phyloP scores from a whole-genome alignment of 345 rosid genomes.

The Salix purpurea region DNA sequence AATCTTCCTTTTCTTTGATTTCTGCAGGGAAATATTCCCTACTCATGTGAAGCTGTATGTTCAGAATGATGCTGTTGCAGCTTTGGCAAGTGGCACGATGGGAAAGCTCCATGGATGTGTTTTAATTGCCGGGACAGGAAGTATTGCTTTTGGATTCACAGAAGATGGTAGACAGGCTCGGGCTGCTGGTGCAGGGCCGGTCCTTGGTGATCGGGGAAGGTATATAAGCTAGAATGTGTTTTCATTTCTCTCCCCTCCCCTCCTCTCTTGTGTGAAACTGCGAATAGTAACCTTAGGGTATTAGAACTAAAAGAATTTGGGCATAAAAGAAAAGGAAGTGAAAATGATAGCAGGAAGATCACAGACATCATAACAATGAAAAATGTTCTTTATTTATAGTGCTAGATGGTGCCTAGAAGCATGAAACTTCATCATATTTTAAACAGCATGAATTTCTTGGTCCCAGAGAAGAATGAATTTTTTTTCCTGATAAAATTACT shows the following conservation, averaged over 20 bases:
- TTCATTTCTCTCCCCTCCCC: not conserved
- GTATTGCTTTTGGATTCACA: constrained; percentile 86
- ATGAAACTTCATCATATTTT: no score
- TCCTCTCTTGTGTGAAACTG: no score
- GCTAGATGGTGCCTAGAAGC: no score
- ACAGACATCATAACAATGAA: no score
- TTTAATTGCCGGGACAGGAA: constrained; percentile 92
- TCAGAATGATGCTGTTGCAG: constrained; percentile 94
- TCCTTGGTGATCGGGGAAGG: constrained; percentile 99
- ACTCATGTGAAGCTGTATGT: constrained; percentile 67
- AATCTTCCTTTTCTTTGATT: not conserved
- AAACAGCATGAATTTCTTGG: no score
- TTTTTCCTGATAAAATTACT: no score
- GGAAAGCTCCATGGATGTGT: constrained; percentile 99
- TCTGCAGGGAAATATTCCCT: constrained; percentile 76
- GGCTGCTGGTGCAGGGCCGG: constrained; percentile 96
- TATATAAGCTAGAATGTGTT: constrained; percentile 15
- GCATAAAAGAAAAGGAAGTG: no score
- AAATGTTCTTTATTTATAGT: no score
- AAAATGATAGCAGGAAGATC: no score
- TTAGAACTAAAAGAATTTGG: no score
- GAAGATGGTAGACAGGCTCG: constrained; percentile 90
- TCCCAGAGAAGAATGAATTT: no score
- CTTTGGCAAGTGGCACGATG: constrained; percentile 92
- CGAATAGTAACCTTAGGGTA: no score